Evolutionary conservation across 106 monocot genomes (phyloP).

Genomic region (Allium sativum): DNA sequence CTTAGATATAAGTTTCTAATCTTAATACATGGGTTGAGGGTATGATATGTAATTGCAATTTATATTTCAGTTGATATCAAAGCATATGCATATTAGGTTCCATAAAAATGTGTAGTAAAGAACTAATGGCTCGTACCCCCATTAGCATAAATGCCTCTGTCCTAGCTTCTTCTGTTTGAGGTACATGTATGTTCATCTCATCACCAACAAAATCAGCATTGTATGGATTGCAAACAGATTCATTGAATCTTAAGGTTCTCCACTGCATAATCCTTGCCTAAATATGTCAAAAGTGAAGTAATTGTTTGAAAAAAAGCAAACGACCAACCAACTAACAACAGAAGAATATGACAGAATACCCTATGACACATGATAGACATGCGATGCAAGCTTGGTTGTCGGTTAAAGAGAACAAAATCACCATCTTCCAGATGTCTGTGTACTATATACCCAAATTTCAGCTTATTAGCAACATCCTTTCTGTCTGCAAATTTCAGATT

Average conservation of each 20-base stretch:
- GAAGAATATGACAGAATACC: constrained; percentile 24
- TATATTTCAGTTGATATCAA: background rate
- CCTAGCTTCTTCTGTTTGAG: constrained; percentile 99
- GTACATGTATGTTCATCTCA: constrained; percentile 99
- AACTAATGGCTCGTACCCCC: constrained; percentile 55
- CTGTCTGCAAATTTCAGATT: constrained; percentile 60
- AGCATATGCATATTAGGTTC: background rate
- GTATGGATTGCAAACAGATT: constrained; percentile 99
- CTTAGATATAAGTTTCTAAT: background rate
- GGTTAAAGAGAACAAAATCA: constrained; percentile 92
- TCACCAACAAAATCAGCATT: constrained; percentile 99
- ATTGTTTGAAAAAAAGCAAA: background rate
- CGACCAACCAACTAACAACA: background rate
- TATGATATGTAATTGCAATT: background rate
- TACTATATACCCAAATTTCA: constrained; percentile 77
- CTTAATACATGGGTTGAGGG: background rate
- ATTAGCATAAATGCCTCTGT: constrained; percentile 97
- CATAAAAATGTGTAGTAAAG: background rate
- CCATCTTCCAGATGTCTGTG: constrained; percentile 96
- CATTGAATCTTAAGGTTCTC: constrained; percentile 97
- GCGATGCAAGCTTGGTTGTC: constrained; percentile 97
- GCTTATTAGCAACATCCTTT: constrained; percentile 71
- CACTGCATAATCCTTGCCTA: constrained; percentile 95
- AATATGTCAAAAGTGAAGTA: constrained; percentile 6
- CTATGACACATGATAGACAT: constrained; percentile 99